Conservation (phyloP, 2,329 filamentous ascomycete genomes). For the Ophiostoma himal-ulmi region DNA sequence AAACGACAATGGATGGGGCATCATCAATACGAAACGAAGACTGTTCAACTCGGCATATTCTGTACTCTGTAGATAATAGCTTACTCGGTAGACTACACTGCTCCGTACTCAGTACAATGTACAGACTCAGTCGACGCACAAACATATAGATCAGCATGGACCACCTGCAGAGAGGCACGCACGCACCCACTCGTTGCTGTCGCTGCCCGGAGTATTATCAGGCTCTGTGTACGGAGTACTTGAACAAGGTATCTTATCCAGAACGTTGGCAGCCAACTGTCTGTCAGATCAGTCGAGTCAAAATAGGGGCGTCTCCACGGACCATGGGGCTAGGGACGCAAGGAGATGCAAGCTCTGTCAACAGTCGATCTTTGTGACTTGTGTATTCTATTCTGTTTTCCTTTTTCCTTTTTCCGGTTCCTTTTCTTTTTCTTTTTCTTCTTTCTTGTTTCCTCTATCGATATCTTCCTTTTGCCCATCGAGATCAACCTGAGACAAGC, state of each 20-base stretch:
- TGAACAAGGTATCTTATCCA: neutral
- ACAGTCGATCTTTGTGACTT: neutral
- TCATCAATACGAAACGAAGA: neutral
- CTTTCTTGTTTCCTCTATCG: neutral
- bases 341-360: neutral
- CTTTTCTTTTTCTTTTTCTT: neutral
- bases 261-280: neutral
- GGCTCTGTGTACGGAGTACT: neutral
- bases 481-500: neutral
- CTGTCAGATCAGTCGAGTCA: neutral
- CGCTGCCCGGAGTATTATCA: neutral
- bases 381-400: neutral
- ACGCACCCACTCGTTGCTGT: neutral
- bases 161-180: neutral
- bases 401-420: neutral
- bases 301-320: slow-evolving; percentile 5
- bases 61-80: neutral
- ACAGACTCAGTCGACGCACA: neutral
- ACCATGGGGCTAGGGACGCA: slow-evolving; percentile 3
- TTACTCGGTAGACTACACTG: neutral
- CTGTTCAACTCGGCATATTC: no score
- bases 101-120: no score
- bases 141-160: neutral
- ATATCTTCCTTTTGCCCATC: neutral
- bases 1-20: neutral